A percentile compares a stretch with the other conserved stretches of the same genome.
Evolutionary conservation across 1,284 basidiomycete genomes (phyloP).

Genomic region (Melampsora occidentalis): DNA sequence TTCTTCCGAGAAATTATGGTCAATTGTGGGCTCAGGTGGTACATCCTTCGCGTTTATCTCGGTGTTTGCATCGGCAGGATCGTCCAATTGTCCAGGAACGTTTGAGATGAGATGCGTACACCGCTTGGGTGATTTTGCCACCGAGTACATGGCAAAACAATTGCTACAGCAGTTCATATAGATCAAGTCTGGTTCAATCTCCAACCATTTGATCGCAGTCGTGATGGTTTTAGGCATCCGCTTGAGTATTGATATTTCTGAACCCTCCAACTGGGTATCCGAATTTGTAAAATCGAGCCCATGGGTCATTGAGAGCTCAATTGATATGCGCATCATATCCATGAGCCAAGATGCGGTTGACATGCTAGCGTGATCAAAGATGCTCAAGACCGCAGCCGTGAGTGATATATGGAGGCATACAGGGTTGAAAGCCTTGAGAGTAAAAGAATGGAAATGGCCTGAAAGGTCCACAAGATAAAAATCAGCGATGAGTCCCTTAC

Average conservation of each 20-base stretch:
- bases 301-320: background rate
- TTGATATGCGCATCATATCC: background rate
- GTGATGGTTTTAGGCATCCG: background rate
- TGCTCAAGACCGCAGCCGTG: too few relatives aligned
- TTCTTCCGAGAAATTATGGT: background rate
- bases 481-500: too few relatives aligned
- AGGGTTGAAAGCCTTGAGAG: too few relatives aligned
- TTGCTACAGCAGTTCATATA: background rate
- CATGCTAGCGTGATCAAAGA: too few relatives aligned
- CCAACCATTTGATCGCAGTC: background rate
- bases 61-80: too few relatives aligned
- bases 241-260: background rate
- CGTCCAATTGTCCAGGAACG: background rate
- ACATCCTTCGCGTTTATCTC: background rate
- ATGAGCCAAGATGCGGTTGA: background rate
- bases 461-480: too few relatives aligned
- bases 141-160: slow-evolving; percentile 9
- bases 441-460: too few relatives aligned
- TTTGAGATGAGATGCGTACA: background rate
- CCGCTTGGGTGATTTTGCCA: background rate
- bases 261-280: background rate
- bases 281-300: background rate
- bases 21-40: background rate
- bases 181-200: background rate
- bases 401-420: too few relatives aligned